phyloP scores from a whole-genome alignment of 768 basidiomycete species.

The Brasilioporus rufonigricans region DNA sequence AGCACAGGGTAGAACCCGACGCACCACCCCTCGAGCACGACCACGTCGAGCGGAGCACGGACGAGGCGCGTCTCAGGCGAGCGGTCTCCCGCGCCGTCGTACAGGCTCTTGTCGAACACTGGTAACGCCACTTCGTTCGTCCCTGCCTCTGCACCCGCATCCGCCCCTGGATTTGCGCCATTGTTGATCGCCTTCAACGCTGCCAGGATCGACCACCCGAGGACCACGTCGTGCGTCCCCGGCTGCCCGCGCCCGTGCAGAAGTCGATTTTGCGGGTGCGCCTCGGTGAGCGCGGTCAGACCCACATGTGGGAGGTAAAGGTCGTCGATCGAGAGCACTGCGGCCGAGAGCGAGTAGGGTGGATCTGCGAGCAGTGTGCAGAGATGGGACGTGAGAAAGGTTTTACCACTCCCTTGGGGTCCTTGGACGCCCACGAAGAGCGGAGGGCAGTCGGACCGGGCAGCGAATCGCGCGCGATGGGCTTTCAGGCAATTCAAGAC shows the following conservation, averaged over 20 bases:
- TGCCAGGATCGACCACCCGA: conserved; percentile 55
- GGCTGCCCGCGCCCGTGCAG: conserved; percentile 87
- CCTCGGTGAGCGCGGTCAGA: conserved; percentile 52
- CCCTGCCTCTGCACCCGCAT: not conserved
- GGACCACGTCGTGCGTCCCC: conserved; percentile 82
- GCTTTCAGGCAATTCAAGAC: conserved; percentile 35
- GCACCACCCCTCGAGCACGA: conserved; percentile 96
- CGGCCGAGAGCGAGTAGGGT: conserved; percentile 53
- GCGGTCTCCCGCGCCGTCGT: conserved; percentile 83
- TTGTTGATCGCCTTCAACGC: conserved; percentile 46
- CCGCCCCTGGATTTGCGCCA: not conserved
- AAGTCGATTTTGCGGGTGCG: conserved; percentile 55
- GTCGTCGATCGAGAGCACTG: conserved; percentile 77
- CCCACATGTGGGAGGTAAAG: conserved; percentile 76
- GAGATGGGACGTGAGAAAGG: conserved; percentile 67
- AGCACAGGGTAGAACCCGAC: conserved; percentile 77
- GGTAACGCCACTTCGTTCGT: conserved; percentile 52
- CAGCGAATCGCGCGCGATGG: conserved; percentile 26
- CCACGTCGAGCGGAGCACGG: conserved; percentile 62
- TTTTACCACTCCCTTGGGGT: conserved; percentile 93
- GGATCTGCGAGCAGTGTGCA: conserved; percentile 39
- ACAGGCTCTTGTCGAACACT: conserved; percentile 83
- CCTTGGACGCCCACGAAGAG: conserved; percentile 89
- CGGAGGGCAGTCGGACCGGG: conserved; percentile 39
- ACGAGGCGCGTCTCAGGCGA: conserved; percentile 43